phyloP scores from a whole-genome alignment of 73 alveolate species.

The Tetrahymena borealis region DNA sequence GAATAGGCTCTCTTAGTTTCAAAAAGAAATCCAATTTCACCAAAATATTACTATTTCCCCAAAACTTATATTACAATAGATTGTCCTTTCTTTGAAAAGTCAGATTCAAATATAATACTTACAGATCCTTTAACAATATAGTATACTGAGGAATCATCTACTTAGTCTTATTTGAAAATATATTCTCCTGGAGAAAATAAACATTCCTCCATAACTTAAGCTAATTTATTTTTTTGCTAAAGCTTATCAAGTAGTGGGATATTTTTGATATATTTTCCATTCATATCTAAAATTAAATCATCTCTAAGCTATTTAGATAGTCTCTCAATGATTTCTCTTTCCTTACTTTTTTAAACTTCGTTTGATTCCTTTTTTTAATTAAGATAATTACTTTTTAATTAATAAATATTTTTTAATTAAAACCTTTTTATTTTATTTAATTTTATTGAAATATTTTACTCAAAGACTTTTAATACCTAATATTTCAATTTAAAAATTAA shows the following conservation, averaged over 20 bases:
- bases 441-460: too few relatives aligned
- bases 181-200: slow-evolving; percentile 72
- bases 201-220: slow-evolving; percentile 43
- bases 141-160: slow-evolving; percentile 54
- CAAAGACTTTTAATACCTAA: too few relatives aligned
- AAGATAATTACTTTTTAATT: neutral
- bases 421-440: too few relatives aligned
- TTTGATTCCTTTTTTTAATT: slow-evolving; percentile 28
- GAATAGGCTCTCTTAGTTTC: slow-evolving; percentile 63
- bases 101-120: slow-evolving; percentile 47
- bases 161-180: slow-evolving; percentile 54
- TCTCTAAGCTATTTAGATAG: slow-evolving; percentile 57
- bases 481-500: too few relatives aligned
- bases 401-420: neutral
- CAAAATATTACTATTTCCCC: slow-evolving; percentile 56
- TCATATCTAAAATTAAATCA: slow-evolving; percentile 50
- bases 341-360: slow-evolving; percentile 63
- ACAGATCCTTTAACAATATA: slow-evolving; percentile 68
- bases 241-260: slow-evolving; percentile 46
- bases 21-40: slow-evolving; percentile 77
- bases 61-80: slow-evolving; percentile 42
- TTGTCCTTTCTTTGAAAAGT: neutral
- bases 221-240: slow-evolving; percentile 42
- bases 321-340: slow-evolving; percentile 42
- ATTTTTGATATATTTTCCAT: slow-evolving; percentile 58